Evolutionary conservation across 345 rosid genomes (phyloP), one percentile per base, ranked within the genome.

Genomic region (Litchi chinensis): DNA sequence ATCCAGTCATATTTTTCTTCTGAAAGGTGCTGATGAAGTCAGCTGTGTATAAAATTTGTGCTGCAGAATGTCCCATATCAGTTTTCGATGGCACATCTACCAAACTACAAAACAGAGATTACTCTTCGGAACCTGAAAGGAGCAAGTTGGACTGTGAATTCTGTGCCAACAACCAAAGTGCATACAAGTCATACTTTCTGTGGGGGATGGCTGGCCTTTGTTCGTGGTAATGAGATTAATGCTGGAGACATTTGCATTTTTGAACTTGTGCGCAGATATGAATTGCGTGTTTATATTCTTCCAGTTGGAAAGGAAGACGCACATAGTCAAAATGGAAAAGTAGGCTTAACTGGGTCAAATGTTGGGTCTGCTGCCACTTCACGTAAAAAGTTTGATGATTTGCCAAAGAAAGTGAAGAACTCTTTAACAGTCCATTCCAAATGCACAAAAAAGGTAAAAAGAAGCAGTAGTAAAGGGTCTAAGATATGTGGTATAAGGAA

Each of bases 141-240:
- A 76, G 86, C 73, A 65, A 79, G 77, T 76, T 90, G 92, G 92
- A 83, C 83, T 32, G 92, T 88, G 80, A 90, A 89, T 79, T 88
- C 93, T 59, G 90, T 91, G 71, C 92, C 92, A 44, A 86, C 92
- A 76, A 87, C 92, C 56, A 89, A 82, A 82, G 94, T 87, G 64
- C 92, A 89, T 76, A 85, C 91, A 65, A 86, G 85, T 74, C 92
- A 91, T 85, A 91, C 94, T 60, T 83, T 89, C 56, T 91, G 91
- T 79, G 91, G 89, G 57, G 94, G 94, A 63, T 91, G 94, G 94
- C 79, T 89, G 87, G 88, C 88, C 65, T 91, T 89, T 82, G 92
- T 89, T 22, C 91, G 88, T 19, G 70, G 84, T 74, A 91, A 89
- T 83, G 88, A 75, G 50, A 79, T 89, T 67, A 82, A 84, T 76